Evolutionary conservation across 2,329 filamentous ascomycete genomes (phyloP).

Genomic region (Pestalotiopsis sp.): DNA sequence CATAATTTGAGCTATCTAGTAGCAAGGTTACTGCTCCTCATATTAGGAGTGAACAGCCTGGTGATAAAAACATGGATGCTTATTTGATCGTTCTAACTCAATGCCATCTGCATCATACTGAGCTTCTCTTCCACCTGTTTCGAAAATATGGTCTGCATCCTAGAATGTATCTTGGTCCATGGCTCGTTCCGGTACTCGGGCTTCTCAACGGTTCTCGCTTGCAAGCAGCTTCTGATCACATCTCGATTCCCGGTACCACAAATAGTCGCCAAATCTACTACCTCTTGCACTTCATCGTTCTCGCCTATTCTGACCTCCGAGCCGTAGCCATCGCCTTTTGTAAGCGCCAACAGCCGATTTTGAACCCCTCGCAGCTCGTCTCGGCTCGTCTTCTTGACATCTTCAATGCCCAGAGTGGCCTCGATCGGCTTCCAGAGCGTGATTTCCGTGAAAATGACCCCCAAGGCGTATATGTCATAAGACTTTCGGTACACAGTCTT

Average conservation of each 20-base stretch:
- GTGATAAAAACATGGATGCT: no score
- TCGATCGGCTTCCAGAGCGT: constrained; percentile 51
- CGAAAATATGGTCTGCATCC: not conserved
- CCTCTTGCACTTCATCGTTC: not conserved
- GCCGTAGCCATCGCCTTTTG: not conserved
- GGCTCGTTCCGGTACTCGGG: not conserved
- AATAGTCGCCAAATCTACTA: not conserved
- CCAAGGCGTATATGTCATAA: constrained; percentile 53
- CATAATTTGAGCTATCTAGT: no score
- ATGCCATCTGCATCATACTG: not conserved
- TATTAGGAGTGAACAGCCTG: no score
- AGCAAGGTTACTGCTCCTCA: no score
- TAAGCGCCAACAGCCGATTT: not conserved
- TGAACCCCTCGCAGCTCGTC: not conserved
- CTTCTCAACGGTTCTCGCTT: not conserved
- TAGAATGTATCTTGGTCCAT: not conserved
- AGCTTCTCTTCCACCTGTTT: not conserved
- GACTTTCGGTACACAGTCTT: constrained; percentile 35
- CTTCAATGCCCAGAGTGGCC: constrained; percentile 30
- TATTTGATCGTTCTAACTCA: not conserved
- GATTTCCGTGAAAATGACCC: constrained; percentile 52
- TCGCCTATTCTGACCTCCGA: not conserved
- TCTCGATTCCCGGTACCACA: not conserved
- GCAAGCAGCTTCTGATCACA: not conserved
- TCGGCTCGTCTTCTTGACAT: not conserved